A percentile compares a stretch with the other conserved stretches of the same genome.
These are phyloP conservation scores for Forsythia suspensa DNA, from an alignment of 257 asterid genomes.

Conservation along the genomic window DNA sequence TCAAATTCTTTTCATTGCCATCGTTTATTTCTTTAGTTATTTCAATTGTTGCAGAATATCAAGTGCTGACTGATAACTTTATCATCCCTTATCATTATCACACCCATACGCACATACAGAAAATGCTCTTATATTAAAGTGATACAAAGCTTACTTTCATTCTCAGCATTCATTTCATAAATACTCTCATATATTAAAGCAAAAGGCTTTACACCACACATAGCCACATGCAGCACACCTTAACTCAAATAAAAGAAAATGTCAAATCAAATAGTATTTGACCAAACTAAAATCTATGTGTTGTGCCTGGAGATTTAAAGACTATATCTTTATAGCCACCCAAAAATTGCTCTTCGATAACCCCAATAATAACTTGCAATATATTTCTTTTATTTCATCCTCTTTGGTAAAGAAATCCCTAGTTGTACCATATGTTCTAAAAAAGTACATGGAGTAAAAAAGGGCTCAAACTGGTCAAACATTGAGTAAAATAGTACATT, in stretches of 20 bases:
- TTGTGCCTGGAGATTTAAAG: neutral
- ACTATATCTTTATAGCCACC: neutral
- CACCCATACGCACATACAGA: neutral
- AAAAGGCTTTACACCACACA: neutral
- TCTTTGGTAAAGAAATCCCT: neutral
- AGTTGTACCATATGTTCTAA: neutral
- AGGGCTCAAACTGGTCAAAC: neutral
- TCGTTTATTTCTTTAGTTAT: neutral
- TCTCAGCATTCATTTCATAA: neutral
- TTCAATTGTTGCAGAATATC: neutral
- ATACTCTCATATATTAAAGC: neutral
- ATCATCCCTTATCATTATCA: neutral
- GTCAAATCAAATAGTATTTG: neutral
- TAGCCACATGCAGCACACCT: neutral
- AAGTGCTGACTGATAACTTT: neutral
- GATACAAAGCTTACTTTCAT: too few species aligned
- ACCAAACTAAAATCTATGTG: neutral
- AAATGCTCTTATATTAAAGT: neutral
- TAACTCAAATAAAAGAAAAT: neutral
- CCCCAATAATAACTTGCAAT: neutral
- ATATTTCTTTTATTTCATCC: neutral
- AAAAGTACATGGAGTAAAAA: neutral
- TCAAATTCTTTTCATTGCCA: conserved; percentile 12
- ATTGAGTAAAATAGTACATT: too few species aligned
- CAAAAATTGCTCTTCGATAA: neutral